Evolutionary conservation across 768 basidiomycete species (phyloP).

Genomic region (Hemileccinum rubropunctum): DNA sequence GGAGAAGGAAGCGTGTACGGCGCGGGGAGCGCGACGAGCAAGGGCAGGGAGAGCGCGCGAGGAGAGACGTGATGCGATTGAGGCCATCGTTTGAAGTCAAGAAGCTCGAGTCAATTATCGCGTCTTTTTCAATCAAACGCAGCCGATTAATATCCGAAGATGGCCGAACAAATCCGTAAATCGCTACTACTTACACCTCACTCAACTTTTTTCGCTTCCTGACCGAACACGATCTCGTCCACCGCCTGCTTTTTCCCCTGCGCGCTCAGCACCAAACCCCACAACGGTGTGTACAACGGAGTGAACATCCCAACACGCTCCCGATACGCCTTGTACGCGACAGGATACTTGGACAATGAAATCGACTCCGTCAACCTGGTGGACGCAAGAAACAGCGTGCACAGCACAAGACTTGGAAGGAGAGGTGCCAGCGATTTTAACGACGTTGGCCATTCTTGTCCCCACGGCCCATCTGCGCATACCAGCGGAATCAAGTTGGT

Average conservation of each 20-base stretch:
- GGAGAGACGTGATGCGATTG: constrained; percentile 59
- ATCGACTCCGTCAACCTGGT: constrained; percentile 82
- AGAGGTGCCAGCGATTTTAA: constrained; percentile 37
- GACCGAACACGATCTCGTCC: constrained; percentile 45
- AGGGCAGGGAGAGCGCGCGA: constrained; percentile 61
- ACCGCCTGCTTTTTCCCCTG: constrained; percentile 37
- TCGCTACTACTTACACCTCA: neutral
- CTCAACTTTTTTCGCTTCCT: constrained; percentile 25
- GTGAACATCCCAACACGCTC: constrained; percentile 79
- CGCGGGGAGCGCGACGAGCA: constrained; percentile 64
- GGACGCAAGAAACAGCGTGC: constrained; percentile 71
- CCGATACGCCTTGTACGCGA: constrained; percentile 69
- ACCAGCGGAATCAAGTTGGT: constrained; percentile 67
- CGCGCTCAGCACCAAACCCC: constrained; percentile 38
- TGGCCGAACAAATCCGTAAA: constrained; percentile 15
- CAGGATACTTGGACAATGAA: constrained; percentile 68
- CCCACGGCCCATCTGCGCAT: constrained; percentile 33
- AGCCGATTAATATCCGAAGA: constrained; percentile 9
- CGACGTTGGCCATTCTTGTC: constrained; percentile 23
- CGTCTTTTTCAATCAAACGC: constrained; percentile 12
- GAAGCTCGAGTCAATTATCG: neutral
- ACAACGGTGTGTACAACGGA: constrained; percentile 46
- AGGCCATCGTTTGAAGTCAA: constrained; percentile 46
- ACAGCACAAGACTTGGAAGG: constrained; percentile 59
- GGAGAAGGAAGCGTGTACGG: constrained; percentile 58